Conservation (phyloP, 345 rosid genomes). For the Gossypium longicalyx region DNA sequence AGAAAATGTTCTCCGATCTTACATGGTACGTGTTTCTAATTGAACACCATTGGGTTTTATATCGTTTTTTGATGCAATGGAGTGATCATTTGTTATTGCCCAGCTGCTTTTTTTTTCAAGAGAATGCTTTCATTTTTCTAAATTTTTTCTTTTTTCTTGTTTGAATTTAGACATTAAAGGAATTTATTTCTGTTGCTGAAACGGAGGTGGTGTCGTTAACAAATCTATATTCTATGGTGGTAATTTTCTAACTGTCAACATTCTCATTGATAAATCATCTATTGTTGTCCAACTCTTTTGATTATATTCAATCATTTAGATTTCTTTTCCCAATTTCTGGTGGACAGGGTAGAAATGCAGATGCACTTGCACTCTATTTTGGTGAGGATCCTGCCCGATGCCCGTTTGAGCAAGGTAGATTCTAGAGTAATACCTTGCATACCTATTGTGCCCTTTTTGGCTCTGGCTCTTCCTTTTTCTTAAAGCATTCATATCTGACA, state of each 20-base stretch:
- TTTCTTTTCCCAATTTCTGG: not conserved
- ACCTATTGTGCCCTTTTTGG: not conserved
- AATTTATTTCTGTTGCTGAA: conserved; percentile 70
- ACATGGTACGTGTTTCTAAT: not conserved
- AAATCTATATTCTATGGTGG: conserved; percentile 83
- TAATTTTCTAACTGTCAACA: conserved; percentile 35
- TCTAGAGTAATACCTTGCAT: conserved; percentile 3
- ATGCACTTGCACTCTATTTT: conserved; percentile 91
- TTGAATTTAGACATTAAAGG: conserved; percentile 60
- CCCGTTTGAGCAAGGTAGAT: conserved; percentile 96
- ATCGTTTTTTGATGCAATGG: not conserved
- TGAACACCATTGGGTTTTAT: not conserved
- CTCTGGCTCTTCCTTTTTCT: not conserved
- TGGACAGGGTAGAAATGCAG: conserved; percentile 95
- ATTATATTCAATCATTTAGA: conserved; percentile 3
- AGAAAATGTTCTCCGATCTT: not conserved
- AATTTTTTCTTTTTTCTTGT: not conserved
- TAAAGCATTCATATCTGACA: not conserved
- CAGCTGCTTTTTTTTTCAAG: not conserved
- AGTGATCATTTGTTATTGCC: not conserved
- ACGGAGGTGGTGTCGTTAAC: conserved; percentile 75
- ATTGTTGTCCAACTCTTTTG: not conserved
- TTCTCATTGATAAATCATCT: conserved; percentile 1
- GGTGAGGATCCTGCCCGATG: conserved; percentile 96
- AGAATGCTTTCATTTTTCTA: conserved; percentile 14